A percentile compares a stretch with the other conserved stretches of the same genome.
phyloP scores from a whole-genome alignment of 306 rosid genomes.

The Phaseolus lunatus region DNA sequence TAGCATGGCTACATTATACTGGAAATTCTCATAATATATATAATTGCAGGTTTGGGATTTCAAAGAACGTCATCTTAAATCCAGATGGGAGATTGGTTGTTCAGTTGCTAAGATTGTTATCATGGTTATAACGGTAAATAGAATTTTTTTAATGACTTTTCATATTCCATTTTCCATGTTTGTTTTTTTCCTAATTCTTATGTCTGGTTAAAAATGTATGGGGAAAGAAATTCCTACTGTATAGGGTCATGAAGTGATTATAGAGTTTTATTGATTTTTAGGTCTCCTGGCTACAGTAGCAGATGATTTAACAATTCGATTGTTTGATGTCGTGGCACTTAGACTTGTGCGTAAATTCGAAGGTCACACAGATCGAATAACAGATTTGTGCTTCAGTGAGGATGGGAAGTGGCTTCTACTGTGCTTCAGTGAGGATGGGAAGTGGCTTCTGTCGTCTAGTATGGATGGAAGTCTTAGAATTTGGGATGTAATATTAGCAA shows the following conservation, averaged over 20 bases:
- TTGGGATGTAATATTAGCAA: conserved; percentile 91
- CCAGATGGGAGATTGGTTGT: conserved; percentile 80
- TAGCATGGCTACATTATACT: conserved; percentile 27
- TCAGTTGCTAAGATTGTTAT: conserved; percentile 76
- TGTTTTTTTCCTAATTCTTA: conserved; percentile 28
- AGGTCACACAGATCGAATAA: conserved; percentile 91
- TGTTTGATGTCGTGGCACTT: conserved; percentile 84
- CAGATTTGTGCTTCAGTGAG: conserved; percentile 96
- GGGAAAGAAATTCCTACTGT: conserved; percentile 13
- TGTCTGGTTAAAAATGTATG: conserved; percentile 1
- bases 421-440: no score
- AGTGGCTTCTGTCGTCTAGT: conserved; percentile 93
- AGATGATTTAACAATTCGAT: conserved; percentile 73
- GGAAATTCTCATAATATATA: conserved; percentile 33
- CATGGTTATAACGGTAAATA: conserved; percentile 84
- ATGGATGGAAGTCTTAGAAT: conserved; percentile 97
- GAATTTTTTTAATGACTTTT: conserved; percentile 7
- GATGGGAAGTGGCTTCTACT: no score
- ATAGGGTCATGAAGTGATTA: conserved; percentile 30
- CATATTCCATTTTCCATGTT: conserved; percentile 10
- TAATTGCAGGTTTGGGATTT: conserved; percentile 87
- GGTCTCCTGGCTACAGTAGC: conserved; percentile 92
- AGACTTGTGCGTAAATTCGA: conserved; percentile 89
- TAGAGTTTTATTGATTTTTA: conserved; percentile 49
- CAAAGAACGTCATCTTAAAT: conserved; percentile 70